Conservation (phyloP, 495 filamentous ascomycete genomes). For the Penicillium chermesinum region DNA sequence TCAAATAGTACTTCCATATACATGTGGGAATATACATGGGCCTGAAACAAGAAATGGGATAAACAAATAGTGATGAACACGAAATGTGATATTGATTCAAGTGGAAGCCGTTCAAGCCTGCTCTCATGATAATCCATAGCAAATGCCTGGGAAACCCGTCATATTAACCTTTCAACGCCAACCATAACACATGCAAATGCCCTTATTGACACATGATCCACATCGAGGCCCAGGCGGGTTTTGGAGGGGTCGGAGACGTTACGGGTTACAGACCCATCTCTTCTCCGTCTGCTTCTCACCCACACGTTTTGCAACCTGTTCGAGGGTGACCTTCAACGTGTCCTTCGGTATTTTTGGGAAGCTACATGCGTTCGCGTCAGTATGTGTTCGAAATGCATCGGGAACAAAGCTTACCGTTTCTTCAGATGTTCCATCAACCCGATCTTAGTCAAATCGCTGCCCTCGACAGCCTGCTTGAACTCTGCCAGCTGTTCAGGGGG, state of each 20-base stretch:
- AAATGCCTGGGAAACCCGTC: not conserved
- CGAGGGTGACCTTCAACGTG: slow-evolving; percentile 67
- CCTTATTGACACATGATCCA: not conserved
- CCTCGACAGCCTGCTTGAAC: slow-evolving; percentile 67
- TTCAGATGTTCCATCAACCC: slow-evolving; percentile 73
- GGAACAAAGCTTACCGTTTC: slow-evolving; percentile 43
- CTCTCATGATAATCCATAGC: not conserved
- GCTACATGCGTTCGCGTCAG: slow-evolving; percentile 23
- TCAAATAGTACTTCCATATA: too few species aligned
- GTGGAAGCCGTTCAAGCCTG: too few species aligned
- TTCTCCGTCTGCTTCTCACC: slow-evolving; percentile 59
- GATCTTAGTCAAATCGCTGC: slow-evolving; percentile 67
- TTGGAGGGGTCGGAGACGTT: not conserved
- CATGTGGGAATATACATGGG: too few species aligned
- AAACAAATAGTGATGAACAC: too few species aligned
- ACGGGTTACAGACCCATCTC: slow-evolving; percentile 48
- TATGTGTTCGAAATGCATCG: not conserved
- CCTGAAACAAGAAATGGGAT: too few species aligned
- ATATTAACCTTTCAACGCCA: not conserved
- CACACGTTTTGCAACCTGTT: slow-evolving; percentile 61
- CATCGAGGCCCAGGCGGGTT: not conserved
- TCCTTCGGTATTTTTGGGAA: slow-evolving; percentile 70
- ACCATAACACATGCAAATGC: slow-evolving; percentile 2
- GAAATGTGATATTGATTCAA: too few species aligned
- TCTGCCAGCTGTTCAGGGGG: slow-evolving; percentile 59